Evolutionary conservation across 805 yeast genomes (phyloP), one percentile per base, ranked within the genome.

Genomic region (Torulaspora indica): DNA sequence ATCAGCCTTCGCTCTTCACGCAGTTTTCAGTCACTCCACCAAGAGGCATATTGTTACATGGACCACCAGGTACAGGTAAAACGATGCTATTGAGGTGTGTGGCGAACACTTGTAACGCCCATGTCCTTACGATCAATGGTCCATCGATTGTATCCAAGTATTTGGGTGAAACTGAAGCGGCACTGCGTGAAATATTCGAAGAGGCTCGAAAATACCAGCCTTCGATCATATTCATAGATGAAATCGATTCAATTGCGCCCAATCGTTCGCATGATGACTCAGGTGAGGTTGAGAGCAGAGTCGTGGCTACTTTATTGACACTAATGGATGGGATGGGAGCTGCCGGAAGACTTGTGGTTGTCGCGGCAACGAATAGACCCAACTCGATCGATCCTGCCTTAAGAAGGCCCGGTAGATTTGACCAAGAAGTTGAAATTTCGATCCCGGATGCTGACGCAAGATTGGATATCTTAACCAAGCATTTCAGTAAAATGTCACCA

Each of bases 41-140:
- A 10, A 72, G 96, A 45, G 98, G 98, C 28, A 79, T 91, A n/a
- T 68, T 91, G 12, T 66, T 91, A 9, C 95, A 91, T 67, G 98
- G 98, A 0, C 95, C 97, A 2, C 93, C 98, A 2, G 98, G 98
- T 3, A 91, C 97, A 0, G 98, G 98, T 40, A 91, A 91, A 62
- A 85, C 97, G 1, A 78, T 90, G 87, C 72, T 93, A 6, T 70
- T 93, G 29, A 75, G 85, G 43, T 83, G 95, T 22, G 80, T 91
- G 8, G 95, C 96, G 0, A 73, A 79, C 49, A 91, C 84, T 46
- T 70, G 77, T 1, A 75, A 82, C 48, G 95, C 95, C 0, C 98
- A 91, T 63, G 80, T 91, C 0, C 71, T 93, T 35, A 81, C 85
- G 2, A 82, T 93, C 18, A 85, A 85, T 60, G 96, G 97, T 0